Base-by-base conservation (phyloP, 1,284 basidiomycete species). In the Volvariella volvacea region DNA sequence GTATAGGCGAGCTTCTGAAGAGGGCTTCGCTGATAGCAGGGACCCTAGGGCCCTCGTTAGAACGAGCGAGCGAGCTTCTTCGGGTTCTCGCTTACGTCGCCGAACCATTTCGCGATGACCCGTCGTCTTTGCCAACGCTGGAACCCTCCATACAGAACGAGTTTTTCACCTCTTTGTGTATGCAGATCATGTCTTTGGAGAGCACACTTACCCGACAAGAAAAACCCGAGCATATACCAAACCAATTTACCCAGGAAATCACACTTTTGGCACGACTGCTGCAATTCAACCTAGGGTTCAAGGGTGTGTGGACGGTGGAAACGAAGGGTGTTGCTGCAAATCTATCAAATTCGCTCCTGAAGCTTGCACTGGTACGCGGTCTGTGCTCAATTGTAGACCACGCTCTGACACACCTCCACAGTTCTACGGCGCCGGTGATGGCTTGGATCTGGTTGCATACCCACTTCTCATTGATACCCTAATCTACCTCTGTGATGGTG, bases 401-500 rank as follows among this genome's bases (percentile, higher is more conserved):
- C 21, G 22, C 7, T 42, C 20, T 50, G 15, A 43, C 14, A 14
- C n/a, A 6, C 28, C 14, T 4, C 25, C 33, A n/a, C 50, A 82
- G 80, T 59, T 71, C 30, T 74, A 76, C 48, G 76, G 74, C 20
- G 63, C 71, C 9, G 75, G 76, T 15, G 61, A 66, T 32, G 63
- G 67, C 41, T 60, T 76, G 2, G 74, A 83, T 53, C 61, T 73
- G 0, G 67, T 79, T 37, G 65, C 75, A 37, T 88, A 80, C 58
- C 72, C 80, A 0, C 59, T 88, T 21, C 62, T 88, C 20, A 62
- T 87, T 10, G 87, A 90, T 62, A 89, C 86, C 2, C 64, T 85
- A 0, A 79, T 78, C 54, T 85, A 81, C 55, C 61, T 86, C 6
- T 67, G 84, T 32, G 86, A 89, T 54, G 88, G 87, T 86, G 54